Evolutionary conservation across 768 basidiomycete genomes (phyloP), one percentile per base, ranked within the genome.

Genomic region (Gymnopilus junonius): DNA sequence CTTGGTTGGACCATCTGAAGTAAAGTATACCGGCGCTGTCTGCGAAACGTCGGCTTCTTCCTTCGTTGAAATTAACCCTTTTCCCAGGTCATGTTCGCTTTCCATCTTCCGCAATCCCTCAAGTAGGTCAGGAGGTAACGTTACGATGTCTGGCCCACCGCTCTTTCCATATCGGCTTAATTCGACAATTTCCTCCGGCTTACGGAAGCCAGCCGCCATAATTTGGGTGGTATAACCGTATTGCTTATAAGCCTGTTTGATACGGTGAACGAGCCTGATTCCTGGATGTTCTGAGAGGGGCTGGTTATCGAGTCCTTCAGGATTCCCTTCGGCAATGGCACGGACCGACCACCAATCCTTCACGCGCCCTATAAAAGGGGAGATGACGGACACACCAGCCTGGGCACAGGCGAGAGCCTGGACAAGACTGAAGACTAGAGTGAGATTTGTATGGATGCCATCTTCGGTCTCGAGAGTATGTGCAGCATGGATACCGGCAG

Each of bases 341-440:
- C 48, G 65, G 7, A 71, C 71, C 21, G 71, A 66, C 73, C 75
- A 79, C 76, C 77, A 79, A 62, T 78, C 78, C 65, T 76, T 76
- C 40, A 79, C 77, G 23, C 77, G 70, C n/a, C 78, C 78, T 10
- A 79, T 71, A 68, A 78, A 79, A 1, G 76, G 76, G 1, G 76
- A 78, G 23, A 78, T 71, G 20, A 78, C 76, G 0, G 73, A 59
- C 11, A 72, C 65, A 8, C 76, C 73, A 0, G 78, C 77, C 55
- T 78, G 74, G 0, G 77, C 78, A 25, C 76, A 78, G 17, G 77
- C 78, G 21, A 74, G 55, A 7, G 78, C 78, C 51, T 79, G 78
- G 3, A 73, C 69, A 40, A 70, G 64, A 8, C 76, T 71, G 62
- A 78, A 78, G 5, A 79, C 61, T 29, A 78, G 75, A 1, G 77